These are phyloP conservation scores for Leucosporidium yakuticum DNA, from an alignment of 768 basidiomycete species.

Conservation along the genomic window DNA sequence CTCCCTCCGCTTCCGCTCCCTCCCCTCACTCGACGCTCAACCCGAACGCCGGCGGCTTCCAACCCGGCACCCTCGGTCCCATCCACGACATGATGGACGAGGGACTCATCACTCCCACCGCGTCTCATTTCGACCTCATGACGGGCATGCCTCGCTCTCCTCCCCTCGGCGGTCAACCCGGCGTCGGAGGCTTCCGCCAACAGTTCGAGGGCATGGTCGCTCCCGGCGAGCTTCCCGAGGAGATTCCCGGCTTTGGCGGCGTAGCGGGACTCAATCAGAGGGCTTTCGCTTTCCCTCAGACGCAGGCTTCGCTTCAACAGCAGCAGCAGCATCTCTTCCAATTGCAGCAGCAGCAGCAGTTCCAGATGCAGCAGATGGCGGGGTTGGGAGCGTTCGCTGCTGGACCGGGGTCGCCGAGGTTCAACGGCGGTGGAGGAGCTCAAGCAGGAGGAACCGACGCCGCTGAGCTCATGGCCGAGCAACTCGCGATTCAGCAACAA, in stretches of 20 bases:
- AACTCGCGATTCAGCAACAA: constrained; percentile 86
- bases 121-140: constrained; percentile 36
- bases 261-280: constrained; percentile 58
- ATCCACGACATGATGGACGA: constrained; percentile 39
- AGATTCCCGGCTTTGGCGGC: constrained; percentile 57
- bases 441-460: constrained; percentile 2
- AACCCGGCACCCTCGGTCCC: constrained; percentile 55
- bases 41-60: constrained; percentile 53
- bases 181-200: constrained; percentile 73
- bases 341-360: constrained; percentile 13
- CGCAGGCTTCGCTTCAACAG: constrained; percentile 57
- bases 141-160: constrained; percentile 40
- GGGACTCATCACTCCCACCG: constrained; percentile 37
- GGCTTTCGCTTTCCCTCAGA: constrained; percentile 6
- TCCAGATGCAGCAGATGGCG: constrained; percentile 48
- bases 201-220: constrained; percentile 42
- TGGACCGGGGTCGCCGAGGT: constrained; percentile 55
- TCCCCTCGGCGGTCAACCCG: constrained; percentile 81
- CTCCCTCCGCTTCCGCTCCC: constrained; percentile 61
- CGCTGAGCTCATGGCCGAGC: constrained; percentile 84
- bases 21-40: constrained; percentile 42
- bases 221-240: background rate
- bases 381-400: constrained; percentile 48
- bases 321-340: constrained; percentile 36
- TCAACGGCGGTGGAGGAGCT: background rate